Conservation (phyloP, 169 alveolate species). For the Babesia caballi region DNA sequence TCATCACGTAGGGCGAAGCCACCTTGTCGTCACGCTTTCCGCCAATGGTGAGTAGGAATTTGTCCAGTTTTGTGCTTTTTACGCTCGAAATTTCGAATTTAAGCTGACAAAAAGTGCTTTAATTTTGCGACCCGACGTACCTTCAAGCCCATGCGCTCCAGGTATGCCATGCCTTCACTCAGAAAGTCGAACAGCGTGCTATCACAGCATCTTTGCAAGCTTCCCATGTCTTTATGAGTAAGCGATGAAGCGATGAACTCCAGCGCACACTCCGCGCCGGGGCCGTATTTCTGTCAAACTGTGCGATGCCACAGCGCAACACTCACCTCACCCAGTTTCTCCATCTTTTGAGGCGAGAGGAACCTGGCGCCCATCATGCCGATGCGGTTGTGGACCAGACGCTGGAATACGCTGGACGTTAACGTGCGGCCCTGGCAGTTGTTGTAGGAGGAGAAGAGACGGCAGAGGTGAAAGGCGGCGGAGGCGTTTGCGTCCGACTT, state of each 20-base stretch:
- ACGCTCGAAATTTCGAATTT: background rate
- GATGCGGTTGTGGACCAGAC: conserved; percentile 10
- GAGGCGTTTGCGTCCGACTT: conserved; percentile 5
- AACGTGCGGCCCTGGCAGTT: conserved; percentile 18
- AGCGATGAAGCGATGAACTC: background rate
- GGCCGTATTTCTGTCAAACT: background rate
- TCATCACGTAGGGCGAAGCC: background rate
- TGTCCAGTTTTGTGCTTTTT: conserved; percentile 11
- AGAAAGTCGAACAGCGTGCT: conserved; percentile 10
- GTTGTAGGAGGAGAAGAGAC: conserved; percentile 26
- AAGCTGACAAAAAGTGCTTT: background rate
- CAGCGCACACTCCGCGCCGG: conserved; percentile 37
- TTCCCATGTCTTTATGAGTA: conserved; percentile 6
- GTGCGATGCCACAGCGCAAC: background rate
- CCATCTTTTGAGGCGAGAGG: conserved; percentile 30
- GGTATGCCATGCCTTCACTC: conserved; percentile 9
- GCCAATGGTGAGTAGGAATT: conserved; percentile 41
- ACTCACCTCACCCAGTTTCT: conserved; percentile 15
- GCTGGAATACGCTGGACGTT: conserved; percentile 28
- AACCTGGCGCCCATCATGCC: conserved; percentile 44
- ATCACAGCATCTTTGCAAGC: conserved; percentile 28
- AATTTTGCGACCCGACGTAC: background rate
- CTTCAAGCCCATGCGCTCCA: conserved; percentile 33
- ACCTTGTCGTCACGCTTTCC: conserved; percentile 38
- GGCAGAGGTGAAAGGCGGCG: conserved; percentile 24